Base-by-base conservation (phyloP, 164 flowering plant species). In the Cinnamomum chago region DNA sequence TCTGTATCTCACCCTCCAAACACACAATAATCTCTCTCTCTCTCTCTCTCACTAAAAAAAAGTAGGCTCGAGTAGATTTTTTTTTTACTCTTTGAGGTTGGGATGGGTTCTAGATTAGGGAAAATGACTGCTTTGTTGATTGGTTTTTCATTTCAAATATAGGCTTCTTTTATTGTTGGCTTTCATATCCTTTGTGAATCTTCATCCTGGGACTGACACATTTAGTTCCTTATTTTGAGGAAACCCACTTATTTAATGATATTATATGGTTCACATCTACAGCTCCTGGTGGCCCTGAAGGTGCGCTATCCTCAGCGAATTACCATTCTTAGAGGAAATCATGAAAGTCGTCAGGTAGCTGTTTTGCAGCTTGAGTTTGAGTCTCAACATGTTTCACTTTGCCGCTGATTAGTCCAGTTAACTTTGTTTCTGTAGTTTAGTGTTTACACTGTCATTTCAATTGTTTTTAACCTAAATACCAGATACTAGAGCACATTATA, bases 271-370 rank as follows among this genome's bases (percentile, higher is more conserved):
- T 71, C 58, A 20, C 22, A 73, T 77, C 0, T 83, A 58, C 95
- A 93, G 98, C 92, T 95, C 25, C 77, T 95, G 78, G 97, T 95
- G 71, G 95, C 97, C 50, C 78, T 95, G 68, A 93, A 95, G 81
- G 97, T 95, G 68, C 95, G 97, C 2, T 95, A 93, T 82, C 86
- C 88, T 58, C 94, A 93, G 72, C 85, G 98, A 52, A 89, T 93
- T 71, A 95, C 97, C 18, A 95, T 95, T 82, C 89, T 95, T 24
- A 84, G 98, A 79, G 98, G 97, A 80, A 95, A 95, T 77, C 98
- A 95, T 80, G 98, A 95, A 83, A 95, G 98, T 76, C 95, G 97
- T 72, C 98, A 95, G 98, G 98, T 95, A 83, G 47, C 47, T 35
- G 47, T 40, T 40, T 40, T 40, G 47, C 67, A 24, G 23, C 5